Conservation (phyloP, 345 rosid genomes). For the Eucalyptus tenuipes region DNA sequence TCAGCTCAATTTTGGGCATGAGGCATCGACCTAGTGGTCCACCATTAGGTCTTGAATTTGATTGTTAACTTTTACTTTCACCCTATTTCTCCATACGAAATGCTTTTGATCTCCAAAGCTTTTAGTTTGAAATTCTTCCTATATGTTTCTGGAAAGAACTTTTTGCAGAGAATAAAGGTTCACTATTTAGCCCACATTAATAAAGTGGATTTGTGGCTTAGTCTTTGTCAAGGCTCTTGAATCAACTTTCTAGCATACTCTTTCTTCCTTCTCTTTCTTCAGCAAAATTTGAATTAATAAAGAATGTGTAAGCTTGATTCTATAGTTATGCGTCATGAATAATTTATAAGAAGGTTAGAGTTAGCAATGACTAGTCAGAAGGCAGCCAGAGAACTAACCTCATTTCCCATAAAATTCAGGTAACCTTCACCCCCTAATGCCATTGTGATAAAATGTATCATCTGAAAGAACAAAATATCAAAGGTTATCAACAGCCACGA, state of each 20-base stretch:
- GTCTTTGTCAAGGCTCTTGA: background rate
- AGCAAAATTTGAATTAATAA: background rate
- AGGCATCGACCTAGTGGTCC: background rate
- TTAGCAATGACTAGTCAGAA: background rate
- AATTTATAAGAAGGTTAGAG: background rate
- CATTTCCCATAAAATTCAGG: constrained; percentile 83
- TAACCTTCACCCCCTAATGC: constrained; percentile 82
- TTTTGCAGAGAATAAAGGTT: background rate
- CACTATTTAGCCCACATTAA: background rate
- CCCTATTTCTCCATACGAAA: background rate
- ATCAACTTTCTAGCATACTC: background rate
- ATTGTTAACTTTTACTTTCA: background rate
- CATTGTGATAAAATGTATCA: constrained; percentile 70
- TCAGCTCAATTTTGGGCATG: background rate
- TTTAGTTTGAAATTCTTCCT: background rate
- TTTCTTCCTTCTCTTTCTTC: background rate
- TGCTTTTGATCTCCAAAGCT: background rate
- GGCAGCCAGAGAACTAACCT: constrained; percentile 23
- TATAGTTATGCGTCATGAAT: background rate
- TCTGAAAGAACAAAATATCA: constrained; percentile 9
- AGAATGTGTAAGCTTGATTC: background rate
- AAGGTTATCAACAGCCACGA: background rate
- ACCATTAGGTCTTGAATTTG: background rate
- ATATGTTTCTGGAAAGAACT: background rate
- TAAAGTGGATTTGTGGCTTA: background rate